Percentiles rank a stretch among this genome's conserved stretches.
These are phyloP conservation scores for Planoprotostelium fungivorum DNA, from an alignment of 78 protist species.

Conservation along the genomic window DNA sequence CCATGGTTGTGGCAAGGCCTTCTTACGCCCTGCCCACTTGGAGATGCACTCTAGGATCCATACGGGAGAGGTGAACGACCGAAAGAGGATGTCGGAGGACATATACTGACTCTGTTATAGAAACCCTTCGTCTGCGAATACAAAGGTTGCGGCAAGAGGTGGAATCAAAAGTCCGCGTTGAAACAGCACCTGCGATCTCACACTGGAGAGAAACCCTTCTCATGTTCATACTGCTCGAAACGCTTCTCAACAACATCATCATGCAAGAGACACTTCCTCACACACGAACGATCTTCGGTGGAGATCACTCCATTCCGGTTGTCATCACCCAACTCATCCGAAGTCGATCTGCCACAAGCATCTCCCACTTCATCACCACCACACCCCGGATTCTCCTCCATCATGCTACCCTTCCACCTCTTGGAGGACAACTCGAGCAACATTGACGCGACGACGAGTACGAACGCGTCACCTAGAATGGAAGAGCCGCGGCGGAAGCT, in stretches of 20 bases:
- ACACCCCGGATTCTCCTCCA: background rate
- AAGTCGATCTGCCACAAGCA: background rate
- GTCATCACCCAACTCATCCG: background rate
- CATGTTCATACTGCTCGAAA: background rate
- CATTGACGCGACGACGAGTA: too few species aligned
- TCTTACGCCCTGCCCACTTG: conserved; percentile 21
- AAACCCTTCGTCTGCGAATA: conserved; percentile 41
- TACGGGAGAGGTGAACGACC: conserved; percentile 24
- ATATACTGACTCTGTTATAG: background rate
- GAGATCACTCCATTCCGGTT: background rate
- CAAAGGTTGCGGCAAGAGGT: conserved; percentile 31
- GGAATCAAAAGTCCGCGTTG: background rate
- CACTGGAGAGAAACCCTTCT: background rate
- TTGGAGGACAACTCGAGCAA: background rate
- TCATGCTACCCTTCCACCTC: background rate
- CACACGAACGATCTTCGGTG: background rate
- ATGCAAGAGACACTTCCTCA: background rate
- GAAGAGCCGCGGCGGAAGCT: too few species aligned
- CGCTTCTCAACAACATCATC: background rate
- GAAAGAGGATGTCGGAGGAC: background rate
- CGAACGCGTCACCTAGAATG: too few species aligned
- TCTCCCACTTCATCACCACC: background rate
- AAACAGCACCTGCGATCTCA: background rate
- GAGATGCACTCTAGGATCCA: conserved; percentile 35
- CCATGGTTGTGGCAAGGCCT: conserved; percentile 18